Evolutionary conservation across 2,329 filamentous ascomycete species (phyloP), one percentile per base, ranked within the genome.

Genomic region (Plenodomus lindquistii): DNA sequence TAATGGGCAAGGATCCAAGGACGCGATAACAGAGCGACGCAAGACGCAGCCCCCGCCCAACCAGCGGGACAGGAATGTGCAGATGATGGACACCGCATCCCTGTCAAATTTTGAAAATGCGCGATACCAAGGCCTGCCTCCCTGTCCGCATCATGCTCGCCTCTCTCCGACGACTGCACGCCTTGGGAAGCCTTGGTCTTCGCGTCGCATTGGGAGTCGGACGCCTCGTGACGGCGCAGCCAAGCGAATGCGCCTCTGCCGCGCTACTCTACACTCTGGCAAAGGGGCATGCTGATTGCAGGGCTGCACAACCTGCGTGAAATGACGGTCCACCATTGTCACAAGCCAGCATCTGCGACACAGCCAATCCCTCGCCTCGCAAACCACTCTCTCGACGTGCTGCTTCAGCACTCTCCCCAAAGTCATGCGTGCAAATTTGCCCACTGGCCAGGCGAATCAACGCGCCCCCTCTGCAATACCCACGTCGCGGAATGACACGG

Each of bases 41-140:
- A 11, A 24, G 22, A 24, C 11, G 22, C 22, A 24, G 11, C 6
- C 22, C 22, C 22, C 11, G 22, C 22, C 22, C 22, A 24, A 11
- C 22, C 22, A 24, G n/a, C 27, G 40, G 35, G 39, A 20, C 18
- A 38, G 34, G 27, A 39, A 34, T 20, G 41, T 10, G 24, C 41
- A 40, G 27, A 44, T 9, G 44, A n/a, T 44, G 41, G 46, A 40
- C 46, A 42, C 22, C 19, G 46, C 46, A 48, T 21, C 36, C n/a
- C n/a, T n/a, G n/a, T n/a, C n/a, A n/a, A n/a, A n/a, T n/a, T n/a
- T n/a, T n/a, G n/a, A n/a, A n/a, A 46, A 53, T 38, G 41, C 56
- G 53, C 56, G 40, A 52, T 49, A 41, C 40, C 44, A 37, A 29
- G 11, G 6, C 27, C 35, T 15, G 11, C 27, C 27, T 31, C 27